Conservation (phyloP, 2,329 filamentous ascomycete genomes). For the Penicillium freii region DNA sequence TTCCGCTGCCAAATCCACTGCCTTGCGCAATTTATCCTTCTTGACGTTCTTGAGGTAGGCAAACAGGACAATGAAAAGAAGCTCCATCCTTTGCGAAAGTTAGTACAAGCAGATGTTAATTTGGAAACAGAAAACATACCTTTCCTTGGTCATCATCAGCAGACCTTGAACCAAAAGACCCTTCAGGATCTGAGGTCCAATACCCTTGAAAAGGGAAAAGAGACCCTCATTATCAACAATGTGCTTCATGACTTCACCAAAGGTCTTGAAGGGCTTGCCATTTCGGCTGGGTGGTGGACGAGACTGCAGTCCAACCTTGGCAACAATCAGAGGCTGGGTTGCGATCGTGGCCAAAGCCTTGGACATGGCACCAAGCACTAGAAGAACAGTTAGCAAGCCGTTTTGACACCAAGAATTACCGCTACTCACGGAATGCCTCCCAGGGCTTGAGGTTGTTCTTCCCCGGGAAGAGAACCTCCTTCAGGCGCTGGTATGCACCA, state of each 20-base stretch:
- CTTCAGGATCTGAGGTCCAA: slow-evolving; percentile 89
- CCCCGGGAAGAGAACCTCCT: slow-evolving; percentile 72
- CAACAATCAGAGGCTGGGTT: slow-evolving; percentile 94
- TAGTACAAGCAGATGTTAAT: slow-evolving; percentile 9
- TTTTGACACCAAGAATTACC: not conserved
- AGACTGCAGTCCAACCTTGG: slow-evolving; percentile 94
- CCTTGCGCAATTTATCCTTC: slow-evolving; percentile 66
- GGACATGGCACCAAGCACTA: slow-evolving; percentile 87
- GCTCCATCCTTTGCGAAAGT: slow-evolving; percentile 65
- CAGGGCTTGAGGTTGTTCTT: slow-evolving; percentile 72
- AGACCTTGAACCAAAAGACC: slow-evolving; percentile 91
- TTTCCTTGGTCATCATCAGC: slow-evolving; percentile 98
- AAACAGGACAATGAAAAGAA: slow-evolving; percentile 82
- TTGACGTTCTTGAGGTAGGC: slow-evolving; percentile 73
- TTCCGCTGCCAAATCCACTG: slow-evolving; percentile 61
- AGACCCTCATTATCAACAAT: slow-evolving; percentile 85
- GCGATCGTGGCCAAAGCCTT: slow-evolving; percentile 87
- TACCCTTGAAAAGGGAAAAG: slow-evolving; percentile 90
- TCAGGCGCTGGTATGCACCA: slow-evolving; percentile 88
- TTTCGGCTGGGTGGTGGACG: slow-evolving; percentile 79
- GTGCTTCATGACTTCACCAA: slow-evolving; percentile 91
- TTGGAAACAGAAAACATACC: slow-evolving; percentile 50
- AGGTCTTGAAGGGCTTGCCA: slow-evolving; percentile 90
- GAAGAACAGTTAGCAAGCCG: slow-evolving; percentile 14
- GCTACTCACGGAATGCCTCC: slow-evolving; percentile 82